phyloP scores from a whole-genome alignment of 345 rosid species.

The Dimocarpus longan region DNA sequence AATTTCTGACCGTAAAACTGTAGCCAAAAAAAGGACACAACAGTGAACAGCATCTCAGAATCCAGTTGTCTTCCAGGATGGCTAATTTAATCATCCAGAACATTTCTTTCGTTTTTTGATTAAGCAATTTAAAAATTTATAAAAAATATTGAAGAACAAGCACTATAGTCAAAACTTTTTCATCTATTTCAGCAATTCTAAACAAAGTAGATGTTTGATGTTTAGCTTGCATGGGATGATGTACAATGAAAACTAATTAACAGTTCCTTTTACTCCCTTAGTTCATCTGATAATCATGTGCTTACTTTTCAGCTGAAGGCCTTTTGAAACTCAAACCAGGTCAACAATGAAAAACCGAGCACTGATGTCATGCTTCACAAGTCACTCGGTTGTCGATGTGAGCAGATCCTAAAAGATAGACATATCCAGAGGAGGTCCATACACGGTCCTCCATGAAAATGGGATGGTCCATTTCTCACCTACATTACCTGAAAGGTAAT shows the following conservation, averaged over 20 bases:
- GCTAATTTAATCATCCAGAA: neutral
- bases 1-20: too few relatives aligned
- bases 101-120: neutral
- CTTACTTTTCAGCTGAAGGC: neutral
- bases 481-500: constrained; percentile 51
- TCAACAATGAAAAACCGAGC: neutral
- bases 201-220: neutral
- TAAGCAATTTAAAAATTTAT: neutral
- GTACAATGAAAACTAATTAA: neutral
- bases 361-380: neutral
- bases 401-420: constrained; percentile 58
- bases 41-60: too few relatives aligned
- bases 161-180: neutral
- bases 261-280: neutral
- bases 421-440: constrained; percentile 90
- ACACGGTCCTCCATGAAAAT: constrained; percentile 78
- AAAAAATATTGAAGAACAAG: neutral
- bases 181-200: neutral
- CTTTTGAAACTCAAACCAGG: neutral
- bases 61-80: neutral
- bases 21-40: too few relatives aligned
- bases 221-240: neutral
- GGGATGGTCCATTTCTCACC: constrained; percentile 67
- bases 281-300: neutral
- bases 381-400: neutral